A percentile compares a stretch with the other conserved stretches of the same genome.
phyloP scores from a whole-genome alignment of 257 asterid species.

The Solanum appendiculatum region DNA sequence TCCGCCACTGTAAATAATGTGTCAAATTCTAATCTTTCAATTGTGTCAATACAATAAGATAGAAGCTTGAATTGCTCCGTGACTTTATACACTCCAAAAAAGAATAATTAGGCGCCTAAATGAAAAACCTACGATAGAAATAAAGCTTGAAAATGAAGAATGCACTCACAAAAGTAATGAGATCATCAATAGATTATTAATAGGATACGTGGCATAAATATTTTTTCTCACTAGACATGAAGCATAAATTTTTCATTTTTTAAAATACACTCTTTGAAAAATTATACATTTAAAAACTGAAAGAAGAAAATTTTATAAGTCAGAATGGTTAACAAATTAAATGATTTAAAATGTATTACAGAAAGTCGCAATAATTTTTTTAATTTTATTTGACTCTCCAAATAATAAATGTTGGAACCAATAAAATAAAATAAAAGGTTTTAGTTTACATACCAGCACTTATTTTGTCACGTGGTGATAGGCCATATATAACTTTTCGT shows the following conservation, averaged over 20 bases:
- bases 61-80: fast-evolving
- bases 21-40: not conserved
- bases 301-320: not conserved
- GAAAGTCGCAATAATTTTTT: too few relatives aligned
- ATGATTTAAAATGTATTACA: not conserved
- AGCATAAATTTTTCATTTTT: too few relatives aligned
- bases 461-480: slow-evolving; percentile 3
- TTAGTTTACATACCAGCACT: slow-evolving; percentile 1
- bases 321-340: not conserved
- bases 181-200: too few relatives aligned
- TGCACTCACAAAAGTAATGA: too few relatives aligned
- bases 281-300: not conserved
- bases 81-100: too few relatives aligned
- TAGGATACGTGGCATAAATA: too few relatives aligned
- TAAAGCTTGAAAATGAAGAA: too few relatives aligned
- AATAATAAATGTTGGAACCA: not conserved
- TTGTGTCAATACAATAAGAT: too few relatives aligned
- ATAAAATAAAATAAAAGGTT: not conserved
- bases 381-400: not conserved
- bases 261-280: not conserved
- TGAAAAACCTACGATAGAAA: too few relatives aligned
- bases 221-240: not conserved
- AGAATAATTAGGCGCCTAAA: too few relatives aligned
- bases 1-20: too few relatives aligned
- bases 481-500: slow-evolving; percentile 24